Base-by-base conservation (phyloP, 805 yeast genomes). In the Metschnikowia dekortorum region DNA sequence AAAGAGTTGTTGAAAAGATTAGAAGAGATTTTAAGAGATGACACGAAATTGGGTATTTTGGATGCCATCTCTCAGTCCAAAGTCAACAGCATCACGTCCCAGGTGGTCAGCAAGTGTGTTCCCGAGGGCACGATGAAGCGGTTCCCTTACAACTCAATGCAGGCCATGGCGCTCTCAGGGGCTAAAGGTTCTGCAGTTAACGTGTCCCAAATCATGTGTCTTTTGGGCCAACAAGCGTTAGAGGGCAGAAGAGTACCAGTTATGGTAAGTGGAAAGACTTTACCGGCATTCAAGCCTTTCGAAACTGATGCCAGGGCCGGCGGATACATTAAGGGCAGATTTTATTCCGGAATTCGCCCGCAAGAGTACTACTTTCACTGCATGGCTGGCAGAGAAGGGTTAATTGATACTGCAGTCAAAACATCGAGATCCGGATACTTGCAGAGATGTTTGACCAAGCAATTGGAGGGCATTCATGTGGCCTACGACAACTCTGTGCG, bases 301-400 rank as follows among this genome's bases (percentile, higher is more conserved):
- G 99, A 95, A 66, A 94, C 99, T 13, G 92, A 89, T 68, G 96
- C 97, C 1, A 81, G 95, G 68, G 97, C 99, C 28, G 99, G 99
- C 78, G 99, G 99, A 49, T 94, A 89, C 68, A 89, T 94, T 66
- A 88, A 92, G 68, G 92, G 95, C 54, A 87, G 99, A 61, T 94
- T 94, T 83, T 95, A 89, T 69, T 89, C 97, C 38, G 99, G 99
- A 70, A 87, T 94, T 60, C 83, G 89, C 68, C 99, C 99, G 4
- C 99, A 94, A 73, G 99, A 94, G 70, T 94, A 95, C 73, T 94
- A 91, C 68, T 94, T 95, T 94, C 99, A 94, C 75, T 94, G 98
- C 78, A 94, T 94, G 99, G 99, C 99, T 49, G 99, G 99, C 73
- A 87, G 99, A 78, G 99, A 94, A 78, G 99, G 99, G 75, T 82